Evolutionary conservation across 2,329 filamentous ascomycete genomes (phyloP), one percentile per base, ranked within the genome.

Genomic region (Fusarium keratoplasticum): DNA sequence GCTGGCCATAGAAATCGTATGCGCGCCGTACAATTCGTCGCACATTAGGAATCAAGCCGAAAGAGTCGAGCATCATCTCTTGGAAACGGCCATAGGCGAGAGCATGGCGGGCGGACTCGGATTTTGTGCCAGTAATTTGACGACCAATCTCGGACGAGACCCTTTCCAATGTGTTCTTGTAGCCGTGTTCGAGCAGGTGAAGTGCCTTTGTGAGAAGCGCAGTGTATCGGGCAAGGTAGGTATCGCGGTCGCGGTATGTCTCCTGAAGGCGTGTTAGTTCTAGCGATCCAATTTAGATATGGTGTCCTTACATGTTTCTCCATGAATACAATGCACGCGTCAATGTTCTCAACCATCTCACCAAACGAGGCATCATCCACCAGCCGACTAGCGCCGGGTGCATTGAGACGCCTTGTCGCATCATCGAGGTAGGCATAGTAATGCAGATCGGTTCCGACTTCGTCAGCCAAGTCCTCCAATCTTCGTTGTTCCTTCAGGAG

Each of bases 391-490:
- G 96, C 95, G 1, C 95, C 95, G 0, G 96, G 95, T 1, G 95
- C 95, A 85, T 98, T 98, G 67, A 99, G 89, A 16, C 95, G 90
- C 64, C 95, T 90, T 0, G 95, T 98, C 69, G 96, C 95, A 55
- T 93, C 95, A 73, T 99, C 96, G 7, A 99, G 88, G 80, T 98
- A 98, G 22, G 93, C 91, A 82, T 99, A 99, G 83, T 97, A 98
- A 80, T 95, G 92, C n/a, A 98, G 86, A 77, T 98, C 97, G 27
- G 94, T 93, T 29, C 94, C 93, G 66, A 99, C 93, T 67, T 95
- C 92, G 75, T 97, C 91, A 4, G 95, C 95, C 47, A 99, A 88
- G 74, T 88, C 89, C 71, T 94, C 91, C 44, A 98, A 88, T 27
- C 94, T 91, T 77, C 89, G 90, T 83, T 98, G 95, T 77, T 98